Conservation (phyloP, 2,329 filamentous ascomycete genomes). For the Colletotrichum sp. region DNA sequence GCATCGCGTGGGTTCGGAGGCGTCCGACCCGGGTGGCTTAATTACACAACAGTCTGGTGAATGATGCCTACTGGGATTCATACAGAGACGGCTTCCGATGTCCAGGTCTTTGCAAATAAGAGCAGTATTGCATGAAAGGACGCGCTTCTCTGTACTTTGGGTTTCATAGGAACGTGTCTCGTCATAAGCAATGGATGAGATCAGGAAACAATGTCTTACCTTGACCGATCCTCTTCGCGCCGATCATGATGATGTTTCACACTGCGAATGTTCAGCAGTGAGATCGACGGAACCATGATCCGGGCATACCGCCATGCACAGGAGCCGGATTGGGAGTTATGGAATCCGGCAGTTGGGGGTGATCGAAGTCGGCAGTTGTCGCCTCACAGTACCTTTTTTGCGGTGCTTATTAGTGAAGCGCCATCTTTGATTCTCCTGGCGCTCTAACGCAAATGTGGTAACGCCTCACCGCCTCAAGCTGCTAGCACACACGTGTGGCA, state of each 20-base stretch:
- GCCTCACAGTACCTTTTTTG: neutral
- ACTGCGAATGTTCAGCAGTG: neutral
- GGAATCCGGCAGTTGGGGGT: neutral
- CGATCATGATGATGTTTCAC: neutral
- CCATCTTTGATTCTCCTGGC: neutral
- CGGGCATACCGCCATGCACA: neutral
- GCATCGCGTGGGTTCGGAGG: neutral
- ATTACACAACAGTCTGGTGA: neutral
- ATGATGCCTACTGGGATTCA: neutral
- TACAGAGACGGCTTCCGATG: neutral
- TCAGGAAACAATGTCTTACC: neutral
- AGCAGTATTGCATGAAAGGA: neutral
- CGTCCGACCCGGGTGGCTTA: neutral
- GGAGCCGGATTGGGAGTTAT: neutral
- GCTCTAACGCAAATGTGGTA: neutral
- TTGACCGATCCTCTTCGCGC: neutral
- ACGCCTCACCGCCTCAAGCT: neutral
- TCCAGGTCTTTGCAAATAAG: neutral
- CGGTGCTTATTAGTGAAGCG: neutral
- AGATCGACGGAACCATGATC: neutral
- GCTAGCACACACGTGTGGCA: neutral
- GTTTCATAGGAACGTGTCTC: neutral
- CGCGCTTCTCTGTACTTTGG: neutral
- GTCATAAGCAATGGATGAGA: neutral
- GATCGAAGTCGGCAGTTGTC: neutral